These are phyloP conservation scores for Salix udensis DNA, from an alignment of 345 rosid species.

Conservation along the genomic window DNA sequence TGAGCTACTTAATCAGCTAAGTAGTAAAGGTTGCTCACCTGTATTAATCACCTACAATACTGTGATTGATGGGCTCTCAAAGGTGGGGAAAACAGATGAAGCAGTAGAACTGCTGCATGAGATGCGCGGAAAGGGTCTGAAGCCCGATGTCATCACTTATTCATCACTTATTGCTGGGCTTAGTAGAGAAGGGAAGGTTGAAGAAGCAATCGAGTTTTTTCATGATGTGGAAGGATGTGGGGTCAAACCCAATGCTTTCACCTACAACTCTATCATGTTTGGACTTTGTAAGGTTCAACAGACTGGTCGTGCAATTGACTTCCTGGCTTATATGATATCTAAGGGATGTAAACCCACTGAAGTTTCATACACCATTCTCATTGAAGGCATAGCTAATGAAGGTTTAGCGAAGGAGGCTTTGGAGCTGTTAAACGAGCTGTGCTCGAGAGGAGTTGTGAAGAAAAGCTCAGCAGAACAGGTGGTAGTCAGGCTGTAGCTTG, in stretches of 20 bases:
- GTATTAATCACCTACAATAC: slow-evolving; percentile 77
- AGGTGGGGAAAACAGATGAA: slow-evolving; percentile 69
- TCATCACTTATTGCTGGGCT: slow-evolving; percentile 82
- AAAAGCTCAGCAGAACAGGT: slow-evolving; percentile 69
- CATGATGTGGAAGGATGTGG: slow-evolving; percentile 70
- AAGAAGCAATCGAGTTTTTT: slow-evolving; percentile 69
- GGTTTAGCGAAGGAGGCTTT: slow-evolving; percentile 80
- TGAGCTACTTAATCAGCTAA: slow-evolving; percentile 76
- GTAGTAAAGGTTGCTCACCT: slow-evolving; percentile 75
- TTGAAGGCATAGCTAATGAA: slow-evolving; percentile 78
- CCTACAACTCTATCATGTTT: slow-evolving; percentile 67
- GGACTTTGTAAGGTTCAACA: slow-evolving; percentile 72
- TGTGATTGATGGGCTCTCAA: slow-evolving; percentile 75
- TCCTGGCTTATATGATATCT: slow-evolving; percentile 71
- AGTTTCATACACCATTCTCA: slow-evolving; percentile 69
- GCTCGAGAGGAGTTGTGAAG: slow-evolving; percentile 61
- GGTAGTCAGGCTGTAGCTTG: slow-evolving; percentile 51
- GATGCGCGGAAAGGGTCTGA: slow-evolving; percentile 70
- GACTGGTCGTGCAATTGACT: slow-evolving; percentile 79
- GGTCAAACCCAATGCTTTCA: slow-evolving; percentile 54
- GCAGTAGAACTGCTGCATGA: slow-evolving; percentile 63
- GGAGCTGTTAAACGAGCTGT: slow-evolving; percentile 59
- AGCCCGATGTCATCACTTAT: slow-evolving; percentile 71
- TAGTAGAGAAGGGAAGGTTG: slow-evolving; percentile 73
- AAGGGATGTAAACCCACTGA: slow-evolving; percentile 77